These are phyloP conservation scores for Helenozyma baotianmanensis DNA, from an alignment of 805 yeast genomes.

Conservation along the genomic window DNA sequence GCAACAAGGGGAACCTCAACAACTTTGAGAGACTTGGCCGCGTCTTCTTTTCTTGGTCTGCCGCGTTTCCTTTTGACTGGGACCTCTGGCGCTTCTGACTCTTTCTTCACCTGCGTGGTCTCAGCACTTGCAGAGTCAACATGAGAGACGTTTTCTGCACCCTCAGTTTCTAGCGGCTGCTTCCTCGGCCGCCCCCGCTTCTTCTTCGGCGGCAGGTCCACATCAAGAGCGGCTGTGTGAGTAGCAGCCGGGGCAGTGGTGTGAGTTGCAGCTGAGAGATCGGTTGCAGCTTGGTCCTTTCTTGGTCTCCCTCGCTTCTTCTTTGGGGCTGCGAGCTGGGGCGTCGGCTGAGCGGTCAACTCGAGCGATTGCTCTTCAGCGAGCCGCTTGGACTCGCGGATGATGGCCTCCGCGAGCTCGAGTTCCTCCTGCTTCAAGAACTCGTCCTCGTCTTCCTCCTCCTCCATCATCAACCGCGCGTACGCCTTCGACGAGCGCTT, in stretches of 20 bases:
- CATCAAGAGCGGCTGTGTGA: too few species aligned
- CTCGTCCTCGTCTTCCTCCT: slow-evolving; percentile 25
- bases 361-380: too few species aligned
- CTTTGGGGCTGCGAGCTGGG: slow-evolving; percentile 8
- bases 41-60: slow-evolving; percentile 6
- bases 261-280: too few species aligned
- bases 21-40: not conserved
- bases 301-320: slow-evolving; percentile 14
- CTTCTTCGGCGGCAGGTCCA: too few species aligned
- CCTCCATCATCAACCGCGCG: slow-evolving; percentile 29
- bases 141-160: too few species aligned
- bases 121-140: too few species aligned
- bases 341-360: too few species aligned
- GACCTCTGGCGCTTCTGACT: too few species aligned
- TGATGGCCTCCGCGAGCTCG: slow-evolving; percentile 41
- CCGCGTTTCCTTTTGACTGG: slow-evolving; percentile 7
- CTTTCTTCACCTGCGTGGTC: too few species aligned
- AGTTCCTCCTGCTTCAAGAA: slow-evolving; percentile 35
- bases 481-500: slow-evolving; percentile 39
- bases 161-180: too few species aligned
- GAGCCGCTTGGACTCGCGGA: slow-evolving; percentile 18
- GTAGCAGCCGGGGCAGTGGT: too few species aligned
- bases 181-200: too few species aligned
- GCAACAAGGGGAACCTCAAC: not conserved
- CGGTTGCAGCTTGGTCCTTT: slow-evolving; percentile 4